Conservation (phyloP, 805 yeast species). For the Deakozyma indianensis region DNA sequence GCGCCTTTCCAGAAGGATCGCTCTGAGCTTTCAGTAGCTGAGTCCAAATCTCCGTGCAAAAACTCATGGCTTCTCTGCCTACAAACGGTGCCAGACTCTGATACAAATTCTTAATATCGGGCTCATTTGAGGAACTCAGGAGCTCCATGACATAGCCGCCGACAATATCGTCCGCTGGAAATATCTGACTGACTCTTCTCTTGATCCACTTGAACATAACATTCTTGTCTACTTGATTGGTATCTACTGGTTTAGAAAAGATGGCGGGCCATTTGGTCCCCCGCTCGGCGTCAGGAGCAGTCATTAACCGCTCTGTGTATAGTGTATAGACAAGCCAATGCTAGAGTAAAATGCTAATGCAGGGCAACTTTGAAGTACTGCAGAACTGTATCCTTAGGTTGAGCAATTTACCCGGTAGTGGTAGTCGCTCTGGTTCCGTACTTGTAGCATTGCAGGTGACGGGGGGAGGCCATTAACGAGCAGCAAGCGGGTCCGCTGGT, state of each 20-base stretch:
- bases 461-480: too few relatives aligned
- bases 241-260: neutral
- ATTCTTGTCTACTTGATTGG: neutral
- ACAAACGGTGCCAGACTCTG: neutral
- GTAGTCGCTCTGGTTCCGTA: too few relatives aligned
- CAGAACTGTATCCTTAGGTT: too few relatives aligned
- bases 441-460: too few relatives aligned
- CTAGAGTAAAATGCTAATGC: too few relatives aligned
- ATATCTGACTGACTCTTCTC: neutral
- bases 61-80: neutral
- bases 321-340: too few relatives aligned
- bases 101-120: neutral
- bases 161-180: neutral
- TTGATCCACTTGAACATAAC: neutral
- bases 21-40: neutral
- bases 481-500: too few relatives aligned
- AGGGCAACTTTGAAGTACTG: too few relatives aligned
- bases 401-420: too few relatives aligned
- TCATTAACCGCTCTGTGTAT: too few relatives aligned
- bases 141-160: neutral
- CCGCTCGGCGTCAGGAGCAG: too few relatives aligned
- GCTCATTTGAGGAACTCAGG: neutral
- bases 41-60: neutral
- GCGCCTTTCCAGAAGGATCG: neutral
- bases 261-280: too few relatives aligned